These are phyloP conservation scores for Lentinula lateritia DNA, from an alignment of 768 basidiomycete species.

Conservation along the genomic window DNA sequence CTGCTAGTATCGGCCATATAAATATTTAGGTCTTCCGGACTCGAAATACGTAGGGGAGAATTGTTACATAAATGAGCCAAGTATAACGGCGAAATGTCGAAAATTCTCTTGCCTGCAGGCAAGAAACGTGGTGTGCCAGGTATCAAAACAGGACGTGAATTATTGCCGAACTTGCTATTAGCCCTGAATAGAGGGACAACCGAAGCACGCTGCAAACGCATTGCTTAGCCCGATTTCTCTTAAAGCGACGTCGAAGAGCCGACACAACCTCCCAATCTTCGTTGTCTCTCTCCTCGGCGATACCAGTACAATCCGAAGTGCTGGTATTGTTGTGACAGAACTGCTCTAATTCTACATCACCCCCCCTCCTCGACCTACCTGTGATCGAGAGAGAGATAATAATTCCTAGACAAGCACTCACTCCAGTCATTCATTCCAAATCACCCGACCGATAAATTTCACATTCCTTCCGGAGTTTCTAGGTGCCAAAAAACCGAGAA, in stretches of 20 bases:
- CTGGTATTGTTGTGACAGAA: constrained; percentile 4
- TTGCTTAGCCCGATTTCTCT: constrained; percentile 33
- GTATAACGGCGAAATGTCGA: constrained; percentile 31
- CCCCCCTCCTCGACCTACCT: constrained; percentile 11
- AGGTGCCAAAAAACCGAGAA: not conserved
- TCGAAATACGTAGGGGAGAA: constrained; percentile 15
- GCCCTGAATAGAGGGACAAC: constrained; percentile 44
- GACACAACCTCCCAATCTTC: constrained; percentile 28
- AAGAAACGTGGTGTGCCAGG: constrained; percentile 55
- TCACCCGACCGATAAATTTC: not conserved
- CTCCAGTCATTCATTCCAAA: constrained; percentile 20
- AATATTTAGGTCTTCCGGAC: constrained; percentile 9
- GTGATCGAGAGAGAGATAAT: constrained; percentile 4
- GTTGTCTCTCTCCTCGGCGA: constrained; percentile 2
- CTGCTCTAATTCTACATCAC: not conserved
- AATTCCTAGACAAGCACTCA: constrained; percentile 12
- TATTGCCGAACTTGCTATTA: constrained; percentile 28
- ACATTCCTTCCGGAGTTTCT: not conserved
- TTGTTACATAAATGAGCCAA: constrained; percentile 37
- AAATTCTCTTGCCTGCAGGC: constrained; percentile 65
- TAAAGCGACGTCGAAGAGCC: constrained; percentile 44
- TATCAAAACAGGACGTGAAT: constrained; percentile 52
- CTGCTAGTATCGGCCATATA: not conserved
- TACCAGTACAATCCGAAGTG: not conserved
- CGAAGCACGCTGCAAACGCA: constrained; percentile 48